Base-by-base conservation (phyloP, 192 early-diverging fungal species). In the Gryganskiella cystojenkinii region DNA sequence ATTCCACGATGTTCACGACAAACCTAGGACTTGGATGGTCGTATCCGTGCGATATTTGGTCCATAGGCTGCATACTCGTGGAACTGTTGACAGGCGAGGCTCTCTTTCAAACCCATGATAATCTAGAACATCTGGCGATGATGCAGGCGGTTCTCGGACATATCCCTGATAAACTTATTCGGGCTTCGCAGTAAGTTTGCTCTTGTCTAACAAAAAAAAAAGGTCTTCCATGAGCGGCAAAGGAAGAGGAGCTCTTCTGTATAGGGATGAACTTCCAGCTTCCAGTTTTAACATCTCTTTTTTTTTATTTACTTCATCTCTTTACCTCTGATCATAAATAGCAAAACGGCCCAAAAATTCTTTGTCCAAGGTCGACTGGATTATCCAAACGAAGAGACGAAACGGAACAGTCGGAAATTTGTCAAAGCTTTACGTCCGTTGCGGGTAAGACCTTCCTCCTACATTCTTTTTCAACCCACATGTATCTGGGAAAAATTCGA, bases 21-120 rank as follows among this genome's bases (percentile, higher is more conserved):
- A 14, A 19, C 35, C 42, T 64, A 83, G 82, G 83, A 25, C 70
- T 95, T 40, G 95, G 95, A 14, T 99, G 97, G 97, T 95, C 94
- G 20, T 99, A 91, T 83, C 92, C 96, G 14, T 97, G 96, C 82
- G 97, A 99, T 80, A 92, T 98, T 86, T 99, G 97, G 97, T 97
- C 95, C 10, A 81, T 97, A 57, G 97, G 97, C 9, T 99, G 97
- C 85, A 97, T 99, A 51, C 88, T 99, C 24, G 89, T 98, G 15
- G 97, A 99, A 83, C 89, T 99, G 51, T 90, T 92, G 47, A 99
- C 95, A 0, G 97, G 97, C 40, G 93, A 95, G 73, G 96, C 97
- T 4, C 79, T 99, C 52, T 99, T 99, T 80, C 96, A 98, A 82
- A 98, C 97, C 17, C 97, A 98, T 63, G 96, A 99, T 75, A 94